phyloP scores from a whole-genome alignment of 768 basidiomycete genomes.

The Dioszegia hungarica region DNA sequence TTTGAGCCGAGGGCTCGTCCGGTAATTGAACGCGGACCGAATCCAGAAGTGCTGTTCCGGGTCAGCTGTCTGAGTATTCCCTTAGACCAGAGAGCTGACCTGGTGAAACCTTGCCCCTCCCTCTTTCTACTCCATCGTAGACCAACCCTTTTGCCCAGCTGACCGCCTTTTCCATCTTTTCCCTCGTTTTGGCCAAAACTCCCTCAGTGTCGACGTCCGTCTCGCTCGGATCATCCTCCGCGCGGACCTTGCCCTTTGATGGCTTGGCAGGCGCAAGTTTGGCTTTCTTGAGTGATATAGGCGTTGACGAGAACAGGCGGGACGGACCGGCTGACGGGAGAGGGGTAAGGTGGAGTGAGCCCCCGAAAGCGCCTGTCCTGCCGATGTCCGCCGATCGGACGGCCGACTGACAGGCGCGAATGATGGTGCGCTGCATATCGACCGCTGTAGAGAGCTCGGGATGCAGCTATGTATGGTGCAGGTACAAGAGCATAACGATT shows the following conservation, averaged over 20 bases:
- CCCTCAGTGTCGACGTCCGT: conserved; percentile 15
- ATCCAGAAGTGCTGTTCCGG: conserved; percentile 46
- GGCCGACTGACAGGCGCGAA: no score
- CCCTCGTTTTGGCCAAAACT: conserved; percentile 34
- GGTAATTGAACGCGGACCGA: conserved; percentile 34
- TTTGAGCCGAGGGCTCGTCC: conserved; percentile 21
- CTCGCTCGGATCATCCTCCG: conserved; percentile 16
- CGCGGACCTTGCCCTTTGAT: conserved; percentile 22
- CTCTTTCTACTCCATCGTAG: conserved; percentile 48
- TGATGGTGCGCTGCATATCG: no score
- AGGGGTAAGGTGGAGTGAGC: no score
- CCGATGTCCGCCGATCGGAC: no score
- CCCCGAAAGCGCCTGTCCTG: no score
- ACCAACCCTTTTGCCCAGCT: conserved; percentile 49
- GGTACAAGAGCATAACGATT: no score
- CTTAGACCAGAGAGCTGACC: conserved; percentile 22
- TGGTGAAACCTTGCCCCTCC: conserved; percentile 40
- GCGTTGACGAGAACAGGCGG: conserved; percentile 16
- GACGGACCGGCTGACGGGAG: background rate
- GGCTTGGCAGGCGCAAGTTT: conserved; percentile 6
- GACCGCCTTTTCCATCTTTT: conserved; percentile 50
- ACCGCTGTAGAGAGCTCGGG: no score
- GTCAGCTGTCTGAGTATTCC: background rate
- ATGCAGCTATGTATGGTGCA: no score
- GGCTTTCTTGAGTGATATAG: conserved; percentile 21